These are phyloP conservation scores for Corymbia citriodora DNA, from an alignment of 441 rosid genomes.

Conservation along the genomic window DNA sequence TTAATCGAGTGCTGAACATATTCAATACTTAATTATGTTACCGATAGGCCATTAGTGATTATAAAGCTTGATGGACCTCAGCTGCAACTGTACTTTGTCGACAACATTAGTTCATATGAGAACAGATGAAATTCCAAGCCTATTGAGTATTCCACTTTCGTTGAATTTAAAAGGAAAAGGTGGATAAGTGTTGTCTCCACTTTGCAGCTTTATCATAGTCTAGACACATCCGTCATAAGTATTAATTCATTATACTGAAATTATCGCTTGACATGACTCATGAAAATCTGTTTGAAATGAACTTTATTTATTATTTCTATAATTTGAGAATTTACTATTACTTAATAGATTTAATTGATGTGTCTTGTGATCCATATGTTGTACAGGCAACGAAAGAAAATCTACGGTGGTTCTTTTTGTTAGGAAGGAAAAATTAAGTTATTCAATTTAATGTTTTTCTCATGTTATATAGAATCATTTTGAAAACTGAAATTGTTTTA, in stretches of 20 bases:
- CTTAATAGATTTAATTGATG: background rate
- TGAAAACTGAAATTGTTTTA: too few species aligned
- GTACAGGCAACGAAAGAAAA: background rate
- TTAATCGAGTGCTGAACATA: background rate
- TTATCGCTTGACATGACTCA: background rate
- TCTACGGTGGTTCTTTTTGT: background rate
- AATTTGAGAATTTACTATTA: background rate
- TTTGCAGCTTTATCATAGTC: too few species aligned
- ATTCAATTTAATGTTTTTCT: too few species aligned
- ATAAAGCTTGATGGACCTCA: background rate
- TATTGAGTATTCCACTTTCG: background rate
- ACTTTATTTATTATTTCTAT: background rate
- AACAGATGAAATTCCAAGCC: background rate
- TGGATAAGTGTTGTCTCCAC: too few species aligned
- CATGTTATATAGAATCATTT: too few species aligned
- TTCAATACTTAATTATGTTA: background rate
- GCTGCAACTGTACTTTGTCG: background rate
- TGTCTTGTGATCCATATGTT: background rate
- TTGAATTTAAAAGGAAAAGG: too few species aligned
- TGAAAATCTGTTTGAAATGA: too few species aligned
- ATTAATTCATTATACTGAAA: background rate
- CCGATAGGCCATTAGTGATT: background rate
- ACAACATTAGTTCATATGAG: background rate
- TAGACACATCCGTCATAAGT: too few species aligned
- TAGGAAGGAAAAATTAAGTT: background rate